Base-by-base conservation (phyloP, 768 basidiomycete genomes). In the Trametopsis cervina region DNA sequence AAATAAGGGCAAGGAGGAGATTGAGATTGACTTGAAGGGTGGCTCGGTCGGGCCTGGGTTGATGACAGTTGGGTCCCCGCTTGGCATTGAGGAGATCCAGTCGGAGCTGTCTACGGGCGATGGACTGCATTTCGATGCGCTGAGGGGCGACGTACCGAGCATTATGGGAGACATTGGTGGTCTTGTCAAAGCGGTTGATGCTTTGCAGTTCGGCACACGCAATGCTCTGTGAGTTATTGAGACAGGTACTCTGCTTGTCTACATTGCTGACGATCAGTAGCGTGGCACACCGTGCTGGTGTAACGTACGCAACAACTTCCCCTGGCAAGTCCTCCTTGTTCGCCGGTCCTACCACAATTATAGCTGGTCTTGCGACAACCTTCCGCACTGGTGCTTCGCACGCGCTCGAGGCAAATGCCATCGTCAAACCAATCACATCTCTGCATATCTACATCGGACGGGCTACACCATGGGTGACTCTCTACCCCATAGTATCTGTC, bases 21-120 rank as follows among this genome's bases (percentile, higher is more conserved):
- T 50, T 5, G 55, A 46, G 20, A 20, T 92, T 29, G 78, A 92
- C 62, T 72, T 94, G 11, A 67, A 81, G 50, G 86, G 84, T 1
- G 91, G 91, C 2, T 72, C 74, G 0, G 76, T 85, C 41, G 68
- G 72, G 4, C 85, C 89, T 1, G 85, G 81, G 1, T 63, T 91
- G 41, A 74, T 83, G 12, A 77, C 82, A 1, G 89, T 79, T 52
- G 90, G 90, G 1, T 75, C 83, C 21, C 71, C 76, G 10, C 63
- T 94, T 6, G 90, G 89, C 0, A 60, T 89, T 45, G 71, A 77
- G 47, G 80, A 86, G 55, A 90, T 93, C 22, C 60, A 69, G 24
- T 63, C 71, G 40, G 91, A 92, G 62, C 64, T 72, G 10, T 80
- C 80, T 2, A 91, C 89, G 0, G 75, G 69, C 35, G 87, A 92